Base-by-base conservation (phyloP, 306 rosid genomes). In the Fragaria vesca region DNA sequence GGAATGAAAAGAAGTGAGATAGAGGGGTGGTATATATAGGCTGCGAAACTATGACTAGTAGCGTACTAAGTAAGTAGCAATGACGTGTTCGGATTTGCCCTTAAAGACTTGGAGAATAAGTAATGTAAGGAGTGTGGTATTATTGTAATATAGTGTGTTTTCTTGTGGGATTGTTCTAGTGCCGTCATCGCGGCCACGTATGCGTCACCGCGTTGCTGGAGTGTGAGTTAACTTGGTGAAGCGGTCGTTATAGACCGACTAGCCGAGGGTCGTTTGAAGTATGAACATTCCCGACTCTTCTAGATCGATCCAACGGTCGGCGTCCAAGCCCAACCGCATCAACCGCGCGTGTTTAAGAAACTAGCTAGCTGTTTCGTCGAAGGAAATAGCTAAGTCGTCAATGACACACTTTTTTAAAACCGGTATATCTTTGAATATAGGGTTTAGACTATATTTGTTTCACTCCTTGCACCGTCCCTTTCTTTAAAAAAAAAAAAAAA, bases 201-300 rank as follows among this genome's bases (percentile, higher is more conserved):
- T 62, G 82, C 82, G 67, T 81, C 82, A 69, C 83, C 80, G 86
- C 76, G 82, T 78, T 42, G 79, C 12, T 54, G 61, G 28, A 54
- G 28, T n/a, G 76, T 26, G 28, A 17, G 5, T 7, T 6, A 12
- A 10, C 74, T 61, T 50, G 61, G 40, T 5, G 54, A 52, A 42
- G 20, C 58, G 61, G 83, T 78, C 86, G 69, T 63, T 76, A 9
- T 80, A 40, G 45, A 7, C 40, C 6, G 6, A 73, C 74, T 46
- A 46, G 15, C 66, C 79, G 21, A n/a, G 21, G 42, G n/a, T 24
- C 77, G 12, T 6, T 54, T 54, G 26, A 54, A 54, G 62, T 72
- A 65, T 77, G 81, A 81, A 58, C 3, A 10, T 16, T 55, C 52
- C 76, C 18, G 76, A 65, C 54, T 5, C 8, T 21, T 75, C 36